phyloP scores from a whole-genome alignment of 768 basidiomycete genomes.

The Lactarius sanguifluus region DNA sequence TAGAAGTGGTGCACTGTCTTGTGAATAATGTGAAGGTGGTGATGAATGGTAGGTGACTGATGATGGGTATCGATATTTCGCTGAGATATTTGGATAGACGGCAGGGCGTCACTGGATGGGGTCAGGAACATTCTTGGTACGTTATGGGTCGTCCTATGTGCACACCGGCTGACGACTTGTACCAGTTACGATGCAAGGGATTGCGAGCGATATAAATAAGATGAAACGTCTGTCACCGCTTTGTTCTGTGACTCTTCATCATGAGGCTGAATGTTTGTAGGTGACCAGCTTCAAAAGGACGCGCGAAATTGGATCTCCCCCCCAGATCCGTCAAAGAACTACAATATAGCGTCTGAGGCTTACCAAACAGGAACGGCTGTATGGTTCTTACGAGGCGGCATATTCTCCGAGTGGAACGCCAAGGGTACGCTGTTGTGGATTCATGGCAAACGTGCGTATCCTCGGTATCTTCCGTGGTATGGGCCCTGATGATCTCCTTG shows the following conservation, averaged over 20 bases:
- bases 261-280: neutral
- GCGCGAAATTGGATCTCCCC: neutral
- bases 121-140: neutral
- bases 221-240: neutral
- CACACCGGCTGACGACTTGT: neutral
- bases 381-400: neutral
- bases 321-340: conserved; percentile 1
- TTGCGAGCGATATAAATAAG: neutral
- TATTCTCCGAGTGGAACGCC: neutral
- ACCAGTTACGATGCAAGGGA: conserved; percentile 2
- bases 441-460: neutral
- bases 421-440: neutral
- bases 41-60: neutral
- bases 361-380: neutral
- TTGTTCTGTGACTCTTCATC: neutral
- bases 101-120: neutral
- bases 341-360: neutral
- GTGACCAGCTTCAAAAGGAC: neutral
- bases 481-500: neutral
- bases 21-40: conserved; percentile 4
- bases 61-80: neutral
- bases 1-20: neutral
- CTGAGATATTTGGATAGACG: neutral
- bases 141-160: neutral
- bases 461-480: neutral